These are phyloP conservation scores for Ophiostoma sp. DNA, from an alignment of 2,329 filamentous ascomycete species.

Conservation along the genomic window DNA sequence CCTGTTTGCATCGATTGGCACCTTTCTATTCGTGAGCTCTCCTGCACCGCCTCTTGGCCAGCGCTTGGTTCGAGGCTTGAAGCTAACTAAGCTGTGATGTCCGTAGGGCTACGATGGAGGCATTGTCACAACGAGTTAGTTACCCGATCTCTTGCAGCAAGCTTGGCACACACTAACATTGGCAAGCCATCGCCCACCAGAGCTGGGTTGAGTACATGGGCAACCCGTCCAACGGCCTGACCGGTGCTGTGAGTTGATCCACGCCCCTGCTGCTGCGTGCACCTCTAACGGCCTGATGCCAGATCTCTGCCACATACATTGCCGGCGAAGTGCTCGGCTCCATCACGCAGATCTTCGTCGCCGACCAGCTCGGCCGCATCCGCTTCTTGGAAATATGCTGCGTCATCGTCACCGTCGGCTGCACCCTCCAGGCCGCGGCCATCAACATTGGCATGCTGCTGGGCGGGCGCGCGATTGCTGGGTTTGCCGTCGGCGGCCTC, in stretches of 20 bases:
- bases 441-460: constrained; percentile 52
- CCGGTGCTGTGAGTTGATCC: constrained; percentile 37
- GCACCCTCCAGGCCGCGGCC: constrained; percentile 48
- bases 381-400: constrained; percentile 51
- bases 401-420: constrained; percentile 50
- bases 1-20: constrained; percentile 51
- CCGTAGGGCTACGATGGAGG: constrained; percentile 14
- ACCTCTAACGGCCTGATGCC: too few species aligned
- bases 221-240: constrained; percentile 49
- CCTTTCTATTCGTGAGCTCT: constrained; percentile 49
- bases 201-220: constrained; percentile 57
- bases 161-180: neutral
- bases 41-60: neutral
- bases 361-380: constrained; percentile 48
- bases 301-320: constrained; percentile 52
- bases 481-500: constrained; percentile 41
- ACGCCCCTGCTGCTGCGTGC: too few species aligned
- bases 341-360: constrained; percentile 47
- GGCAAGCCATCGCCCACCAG: constrained; percentile 48
- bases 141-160: neutral
- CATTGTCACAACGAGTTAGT: constrained; percentile 30
- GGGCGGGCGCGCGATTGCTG: constrained; percentile 44
- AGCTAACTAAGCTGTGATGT: too few species aligned
- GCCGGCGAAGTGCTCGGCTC: constrained; percentile 54
- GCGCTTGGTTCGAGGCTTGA: neutral